Evolutionary conservation across 768 basidiomycete genomes (phyloP).

Genomic region (Tylopilus balloui): DNA sequence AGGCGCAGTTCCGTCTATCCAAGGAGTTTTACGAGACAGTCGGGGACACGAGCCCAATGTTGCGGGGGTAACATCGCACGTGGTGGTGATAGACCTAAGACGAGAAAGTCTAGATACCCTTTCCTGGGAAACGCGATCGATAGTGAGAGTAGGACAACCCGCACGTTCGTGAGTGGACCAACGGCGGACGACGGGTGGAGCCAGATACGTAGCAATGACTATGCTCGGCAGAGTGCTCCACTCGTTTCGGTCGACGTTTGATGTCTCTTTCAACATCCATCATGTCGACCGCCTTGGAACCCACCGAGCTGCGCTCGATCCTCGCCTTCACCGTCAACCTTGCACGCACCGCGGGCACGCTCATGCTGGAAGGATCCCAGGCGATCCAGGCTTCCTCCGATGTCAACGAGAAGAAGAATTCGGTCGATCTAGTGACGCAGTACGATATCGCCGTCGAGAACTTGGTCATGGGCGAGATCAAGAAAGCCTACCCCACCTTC

Average conservation of each 20-base stretch:
- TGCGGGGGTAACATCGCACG: not conserved
- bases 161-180: conserved; percentile 7
- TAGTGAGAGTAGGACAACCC: not conserved
- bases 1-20: conserved; percentile 74
- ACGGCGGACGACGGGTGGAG: not conserved
- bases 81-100: not conserved
- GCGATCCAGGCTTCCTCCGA: conserved; percentile 60
- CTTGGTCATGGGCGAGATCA: conserved; percentile 67
- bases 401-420: conserved; percentile 85
- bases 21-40: conserved; percentile 80
- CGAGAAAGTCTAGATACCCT: conserved; percentile 1
- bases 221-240: not conserved
- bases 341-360: conserved; percentile 66
- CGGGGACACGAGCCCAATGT: conserved; percentile 56
- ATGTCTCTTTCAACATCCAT: conserved; percentile 4
- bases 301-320: conserved; percentile 52
- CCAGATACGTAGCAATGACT: not conserved
- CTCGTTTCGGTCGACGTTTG: not conserved
- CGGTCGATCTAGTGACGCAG: conserved; percentile 92
- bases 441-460: conserved; percentile 91
- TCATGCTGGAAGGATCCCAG: conserved; percentile 74
- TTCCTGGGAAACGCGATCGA: not conserved
- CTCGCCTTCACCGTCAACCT: conserved; percentile 67
- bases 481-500: conserved; percentile 64
- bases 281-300: conserved; percentile 33